Base-by-base conservation (phyloP, 768 basidiomycete genomes). In the Amanita inopinata region DNA sequence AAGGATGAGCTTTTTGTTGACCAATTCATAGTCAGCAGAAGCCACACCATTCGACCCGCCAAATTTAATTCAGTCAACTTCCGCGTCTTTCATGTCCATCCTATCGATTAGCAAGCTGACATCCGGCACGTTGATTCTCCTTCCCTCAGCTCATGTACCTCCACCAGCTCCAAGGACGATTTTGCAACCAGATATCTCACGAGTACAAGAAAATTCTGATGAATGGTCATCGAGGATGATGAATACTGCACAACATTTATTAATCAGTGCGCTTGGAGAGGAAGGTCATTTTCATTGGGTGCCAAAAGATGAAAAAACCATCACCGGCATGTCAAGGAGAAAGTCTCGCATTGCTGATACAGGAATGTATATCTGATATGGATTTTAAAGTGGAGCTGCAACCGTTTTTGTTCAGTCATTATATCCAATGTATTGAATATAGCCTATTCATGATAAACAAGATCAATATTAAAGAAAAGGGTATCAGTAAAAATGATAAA, bases 1-100 rank as follows among this genome's bases (percentile, higher is more conserved):
- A 14, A 2, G n/a, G 46, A 22, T 38, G 40, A 18, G 48, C 55
- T 12, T 50, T 52, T 38, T 12, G 14, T 30, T 23, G 27, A 25
- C 23, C n/a, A 8, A 18, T 17, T 36, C 24, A 18, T 31, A 74
- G 70, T 55, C 57, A 44, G 47, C 54, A 2, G 51, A 57, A 14
- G 58, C 64, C 0, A 49, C 66, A 38, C 55, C 54, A 1, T 78
- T 78, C 40, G 52, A 64, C 2, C 71, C 78, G 2, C 79, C 79
- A 11, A 80, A 80, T 48, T 61, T 81, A 24, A 53, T 78, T 33
- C 71, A 69, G 47, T 67, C 69, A 4, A 69, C 73, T 1, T 69
- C 76, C 0, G 76, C 79, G 3, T 65, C 78, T 1, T 63, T 80
- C 46, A 53, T 80, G 43, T 61, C 69, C 10, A 53, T 68, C 10